These are phyloP conservation scores for Nakazawaea siamensis DNA, from an alignment of 805 yeast species.

Conservation along the genomic window DNA sequence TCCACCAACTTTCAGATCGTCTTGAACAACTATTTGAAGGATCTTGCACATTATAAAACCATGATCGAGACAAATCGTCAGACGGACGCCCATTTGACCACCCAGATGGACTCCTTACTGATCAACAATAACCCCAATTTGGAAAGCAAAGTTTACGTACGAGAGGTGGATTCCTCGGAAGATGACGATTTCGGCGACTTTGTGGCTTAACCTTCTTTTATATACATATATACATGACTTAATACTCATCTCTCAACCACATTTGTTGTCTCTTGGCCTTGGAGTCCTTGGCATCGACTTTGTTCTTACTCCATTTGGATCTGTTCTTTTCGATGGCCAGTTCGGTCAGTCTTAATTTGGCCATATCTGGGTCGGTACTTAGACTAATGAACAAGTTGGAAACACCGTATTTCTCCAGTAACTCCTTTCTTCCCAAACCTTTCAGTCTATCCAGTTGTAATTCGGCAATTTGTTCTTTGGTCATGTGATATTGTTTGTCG, in stretches of 20 bases:
- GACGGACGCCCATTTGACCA: not conserved
- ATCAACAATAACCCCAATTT: not conserved
- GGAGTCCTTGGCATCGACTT: slow-evolving; percentile 13
- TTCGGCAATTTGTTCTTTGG: slow-evolving; percentile 17
- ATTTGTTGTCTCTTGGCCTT: slow-evolving; percentile 14
- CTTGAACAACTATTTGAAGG: slow-evolving; percentile 2
- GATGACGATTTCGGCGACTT: slow-evolving; percentile 4
- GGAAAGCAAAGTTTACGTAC: not conserved
- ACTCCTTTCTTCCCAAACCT: slow-evolving; percentile 22
- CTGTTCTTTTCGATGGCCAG: not conserved
- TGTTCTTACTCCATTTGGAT: slow-evolving; percentile 13
- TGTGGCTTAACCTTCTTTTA: slow-evolving; percentile 1
- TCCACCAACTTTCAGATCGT: slow-evolving; percentile 6
- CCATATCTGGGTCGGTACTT: slow-evolving; percentile 15
- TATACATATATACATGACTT: not conserved
- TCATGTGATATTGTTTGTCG: slow-evolving; percentile 20
- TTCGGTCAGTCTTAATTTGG: slow-evolving; percentile 7
- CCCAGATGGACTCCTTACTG: not conserved
- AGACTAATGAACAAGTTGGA: slow-evolving; percentile 23
- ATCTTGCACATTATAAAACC: slow-evolving; percentile 3
- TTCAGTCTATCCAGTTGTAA: slow-evolving; percentile 21
- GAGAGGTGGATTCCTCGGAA: slow-evolving; percentile 1
- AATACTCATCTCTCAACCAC: slow-evolving; percentile 11
- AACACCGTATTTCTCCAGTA: slow-evolving; percentile 21
- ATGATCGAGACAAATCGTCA: slow-evolving; percentile 4